These are phyloP conservation scores for Pezicula carpinea DNA, from an alignment of 2,329 filamentous ascomycete genomes.

Conservation along the genomic window DNA sequence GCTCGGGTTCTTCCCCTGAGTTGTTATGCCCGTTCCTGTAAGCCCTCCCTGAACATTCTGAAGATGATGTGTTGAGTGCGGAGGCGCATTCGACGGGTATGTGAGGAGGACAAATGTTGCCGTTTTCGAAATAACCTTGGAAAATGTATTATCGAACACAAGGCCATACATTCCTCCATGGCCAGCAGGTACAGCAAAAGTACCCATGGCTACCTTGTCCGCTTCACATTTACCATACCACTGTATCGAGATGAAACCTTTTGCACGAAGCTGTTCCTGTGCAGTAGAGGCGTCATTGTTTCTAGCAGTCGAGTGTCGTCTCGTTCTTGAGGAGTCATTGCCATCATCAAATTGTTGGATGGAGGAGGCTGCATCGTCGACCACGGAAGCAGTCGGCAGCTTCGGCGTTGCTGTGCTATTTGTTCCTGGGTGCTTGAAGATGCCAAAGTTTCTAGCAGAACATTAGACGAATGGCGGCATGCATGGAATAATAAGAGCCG, in stretches of 20 bases:
- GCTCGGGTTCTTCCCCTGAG: slow-evolving; percentile 43
- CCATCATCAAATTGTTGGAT: slow-evolving; percentile 20
- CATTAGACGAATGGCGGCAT: slow-evolving; percentile 11
- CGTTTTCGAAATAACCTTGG: slow-evolving; percentile 89
- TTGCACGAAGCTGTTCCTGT: slow-evolving; percentile 57
- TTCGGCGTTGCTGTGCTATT: slow-evolving; percentile 17
- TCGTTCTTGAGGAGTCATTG: slow-evolving; percentile 15
- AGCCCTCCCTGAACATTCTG: slow-evolving; percentile 45
- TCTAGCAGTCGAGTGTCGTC: slow-evolving; percentile 37
- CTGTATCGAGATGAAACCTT: slow-evolving; percentile 66
- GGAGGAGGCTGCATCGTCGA: slow-evolving; percentile 18
- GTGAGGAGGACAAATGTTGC: slow-evolving; percentile 93
- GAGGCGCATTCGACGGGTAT: slow-evolving; percentile 78
- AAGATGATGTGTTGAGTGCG: slow-evolving; percentile 68
- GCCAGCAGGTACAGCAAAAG: slow-evolving; percentile 68
- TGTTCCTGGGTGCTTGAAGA: slow-evolving; percentile 80
- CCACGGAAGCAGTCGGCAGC: slow-evolving; percentile 7
- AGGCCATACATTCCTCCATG: slow-evolving; percentile 92
- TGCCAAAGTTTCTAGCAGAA: slow-evolving; percentile 73
- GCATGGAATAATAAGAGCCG: slow-evolving; percentile 25
- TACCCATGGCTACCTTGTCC: slow-evolving; percentile 89
- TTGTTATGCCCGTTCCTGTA: slow-evolving; percentile 41
- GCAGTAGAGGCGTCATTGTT: slow-evolving; percentile 57
- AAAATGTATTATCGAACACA: slow-evolving; percentile 98
- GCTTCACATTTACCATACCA: slow-evolving; percentile 97